Evolutionary conservation across 306 rosid species (phyloP).

Genomic region (Cicer arietinum): DNA sequence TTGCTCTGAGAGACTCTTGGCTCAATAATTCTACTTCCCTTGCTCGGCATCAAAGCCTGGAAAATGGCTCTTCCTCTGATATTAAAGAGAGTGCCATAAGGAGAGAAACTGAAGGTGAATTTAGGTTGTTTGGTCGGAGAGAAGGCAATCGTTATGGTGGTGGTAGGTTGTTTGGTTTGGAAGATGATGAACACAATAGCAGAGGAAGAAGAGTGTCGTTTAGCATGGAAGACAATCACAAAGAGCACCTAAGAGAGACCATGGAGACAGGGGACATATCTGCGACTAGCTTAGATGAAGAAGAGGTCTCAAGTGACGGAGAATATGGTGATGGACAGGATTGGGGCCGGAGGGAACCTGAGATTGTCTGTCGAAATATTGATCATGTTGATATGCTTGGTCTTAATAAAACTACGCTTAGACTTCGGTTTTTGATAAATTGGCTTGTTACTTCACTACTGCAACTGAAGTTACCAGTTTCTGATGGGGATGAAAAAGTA

Average conservation of each 20-base stretch:
- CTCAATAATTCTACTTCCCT: conserved; percentile 50
- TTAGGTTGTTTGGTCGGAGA: conserved; percentile 84
- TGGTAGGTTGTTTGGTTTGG: conserved; percentile 80
- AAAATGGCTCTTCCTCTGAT: conserved; percentile 65
- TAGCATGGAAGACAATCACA: conserved; percentile 75
- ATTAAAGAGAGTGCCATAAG: conserved; percentile 92
- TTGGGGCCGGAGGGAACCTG: conserved; percentile 73
- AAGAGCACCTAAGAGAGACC: conserved; percentile 55
- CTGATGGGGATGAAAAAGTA: conserved; percentile 55
- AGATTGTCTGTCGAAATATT: conserved; percentile 74
- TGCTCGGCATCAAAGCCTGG: conserved; percentile 55
- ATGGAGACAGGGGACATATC: conserved; percentile 70
- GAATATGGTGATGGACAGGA: conserved; percentile 74
- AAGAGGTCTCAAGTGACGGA: conserved; percentile 76
- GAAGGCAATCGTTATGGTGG: conserved; percentile 71
- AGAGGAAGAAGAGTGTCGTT: conserved; percentile 84
- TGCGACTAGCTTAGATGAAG: conserved; percentile 74
- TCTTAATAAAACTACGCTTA: conserved; percentile 83
- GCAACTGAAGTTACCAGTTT: conserved; percentile 69
- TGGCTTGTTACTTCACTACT: conserved; percentile 94
- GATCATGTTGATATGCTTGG: conserved; percentile 89
- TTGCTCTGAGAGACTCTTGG: conserved; percentile 52
- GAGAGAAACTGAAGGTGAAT: conserved; percentile 97
- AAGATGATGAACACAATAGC: conserved; percentile 67
- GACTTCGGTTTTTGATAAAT: conserved; percentile 87